Base-by-base conservation (phyloP, 2,329 filamentous ascomycete genomes). In the Neopestalotiopsis clavispora region DNA sequence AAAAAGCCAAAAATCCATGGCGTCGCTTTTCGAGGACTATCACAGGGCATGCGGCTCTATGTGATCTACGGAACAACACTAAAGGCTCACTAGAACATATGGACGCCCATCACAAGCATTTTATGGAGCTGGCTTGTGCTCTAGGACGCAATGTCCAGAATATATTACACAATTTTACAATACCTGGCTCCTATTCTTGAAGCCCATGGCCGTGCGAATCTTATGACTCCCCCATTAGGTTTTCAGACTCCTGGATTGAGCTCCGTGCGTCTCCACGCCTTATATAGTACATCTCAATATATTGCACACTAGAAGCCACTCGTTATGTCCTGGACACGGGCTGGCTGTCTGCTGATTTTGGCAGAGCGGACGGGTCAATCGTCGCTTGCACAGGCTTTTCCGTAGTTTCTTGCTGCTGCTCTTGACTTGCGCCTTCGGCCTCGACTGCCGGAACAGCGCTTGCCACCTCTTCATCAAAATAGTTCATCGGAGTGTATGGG, bases 401-500 rank as follows among this genome's bases (percentile, higher is more conserved):
- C 20, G 68, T 45, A 28, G 23, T 28, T 28, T 28, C 23, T 28
- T 28, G 23, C 23, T 28, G 23, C 23, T 28, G 23, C 61, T 67
- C 67, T 23, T 30, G 28, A 20, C 34, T 30, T 23, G 32, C 60
- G 9, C 45, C 45, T 28, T 66, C 64, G 28, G 45, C 49, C 49
- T 32, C 64, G 57, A 23, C 9, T 9, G 32, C 45, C 30, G 23
- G 28, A 17, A n/a, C 42, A 32, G 58, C 13, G 9, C 79, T 81
- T 34, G 75, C 69, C 40, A 76, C 70, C 38, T 78, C 78, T 20
- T 79, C 78, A 69, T 82, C 78, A 34, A 81, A 69, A 67, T 79
- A 81, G 34, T 76, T 77, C 23, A 74, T 73, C 1, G 87, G 86
- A n/a, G 75, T 84, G 76, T 88, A 91, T 7, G 84, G 81, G 49